Evolutionary conservation across 1,284 basidiomycete species (phyloP).

Genomic region (Sanghuangporus weigelae): DNA sequence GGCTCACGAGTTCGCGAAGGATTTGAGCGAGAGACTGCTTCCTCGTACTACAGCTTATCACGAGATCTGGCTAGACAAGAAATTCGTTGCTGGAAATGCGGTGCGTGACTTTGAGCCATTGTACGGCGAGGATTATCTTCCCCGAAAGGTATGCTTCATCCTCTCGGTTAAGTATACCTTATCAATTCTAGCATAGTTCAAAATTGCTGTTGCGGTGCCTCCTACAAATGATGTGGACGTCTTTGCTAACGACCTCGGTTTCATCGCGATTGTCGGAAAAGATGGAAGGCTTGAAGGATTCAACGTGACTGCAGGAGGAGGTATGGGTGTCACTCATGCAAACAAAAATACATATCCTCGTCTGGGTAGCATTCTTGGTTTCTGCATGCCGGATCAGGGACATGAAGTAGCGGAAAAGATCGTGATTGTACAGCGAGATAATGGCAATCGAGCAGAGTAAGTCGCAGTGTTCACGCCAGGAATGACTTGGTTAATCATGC

Average conservation of each 20-base stretch:
- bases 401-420: conserved; percentile 86
- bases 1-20: conserved; percentile 85
- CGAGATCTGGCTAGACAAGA: conserved; percentile 99
- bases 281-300: conserved; percentile 78
- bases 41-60: conserved; percentile 94
- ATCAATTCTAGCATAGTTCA: conserved; percentile 61
- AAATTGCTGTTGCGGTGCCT: conserved; percentile 94
- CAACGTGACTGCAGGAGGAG: conserved; percentile 89
- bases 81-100: conserved; percentile 87
- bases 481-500: conserved; percentile 37
- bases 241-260: conserved; percentile 94
- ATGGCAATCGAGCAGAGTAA: conserved; percentile 90
- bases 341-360: conserved; percentile 99
- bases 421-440: conserved; percentile 92
- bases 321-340: conserved; percentile 99
- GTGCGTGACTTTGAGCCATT: conserved; percentile 93
- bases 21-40: conserved; percentile 82
- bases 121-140: conserved; percentile 96
- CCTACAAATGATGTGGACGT: conserved; percentile 97
- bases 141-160: conserved; percentile 65
- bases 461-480: conserved; percentile 26
- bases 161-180: background rate
- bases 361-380: conserved; percentile 84
- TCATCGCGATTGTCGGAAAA: conserved; percentile 84
- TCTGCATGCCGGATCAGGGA: conserved; percentile 87